These are phyloP conservation scores for Flaveria sonorensis DNA, from an alignment of 129 eudicot species.

Conservation along the genomic window DNA sequence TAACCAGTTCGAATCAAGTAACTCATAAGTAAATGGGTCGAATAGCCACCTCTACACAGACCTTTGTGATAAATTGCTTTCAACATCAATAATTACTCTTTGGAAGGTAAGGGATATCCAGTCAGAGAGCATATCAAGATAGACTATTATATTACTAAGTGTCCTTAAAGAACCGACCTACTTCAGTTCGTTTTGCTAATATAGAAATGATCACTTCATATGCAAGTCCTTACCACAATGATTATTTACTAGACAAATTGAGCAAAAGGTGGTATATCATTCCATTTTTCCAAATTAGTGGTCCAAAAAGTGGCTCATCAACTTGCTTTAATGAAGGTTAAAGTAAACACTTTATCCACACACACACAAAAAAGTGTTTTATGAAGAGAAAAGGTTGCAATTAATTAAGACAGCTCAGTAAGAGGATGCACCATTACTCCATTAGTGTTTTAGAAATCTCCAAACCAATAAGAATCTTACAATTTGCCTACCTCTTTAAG, in stretches of 20 bases:
- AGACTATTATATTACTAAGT: neutral
- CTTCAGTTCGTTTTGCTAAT: neutral
- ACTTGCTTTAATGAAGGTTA: conserved; percentile 15
- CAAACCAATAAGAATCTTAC: neutral
- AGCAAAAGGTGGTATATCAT: conserved; percentile 13
- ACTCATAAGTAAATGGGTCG: neutral
- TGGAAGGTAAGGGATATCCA: neutral
- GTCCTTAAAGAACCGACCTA: neutral
- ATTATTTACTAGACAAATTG: conserved; percentile 17
- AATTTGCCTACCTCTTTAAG: neutral
- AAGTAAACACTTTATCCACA: conserved; percentile 27
- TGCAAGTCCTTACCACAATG: conserved; percentile 7
- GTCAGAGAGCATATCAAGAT: neutral
- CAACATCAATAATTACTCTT: neutral
- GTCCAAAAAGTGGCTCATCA: conserved; percentile 28
- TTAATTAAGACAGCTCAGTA: neutral
- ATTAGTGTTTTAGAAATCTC: neutral
- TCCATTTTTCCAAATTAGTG: conserved; percentile 20
- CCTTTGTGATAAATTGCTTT: neutral
- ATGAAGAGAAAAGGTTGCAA: conserved; percentile 16
- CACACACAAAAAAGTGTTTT: conserved; percentile 6
- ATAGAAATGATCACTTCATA: conserved; percentile 16
- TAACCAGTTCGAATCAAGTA: neutral
- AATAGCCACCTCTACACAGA: neutral
- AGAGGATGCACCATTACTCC: neutral